phyloP scores from a whole-genome alignment of 2,329 filamentous ascomycete species.

The Laburnicola sp. region DNA sequence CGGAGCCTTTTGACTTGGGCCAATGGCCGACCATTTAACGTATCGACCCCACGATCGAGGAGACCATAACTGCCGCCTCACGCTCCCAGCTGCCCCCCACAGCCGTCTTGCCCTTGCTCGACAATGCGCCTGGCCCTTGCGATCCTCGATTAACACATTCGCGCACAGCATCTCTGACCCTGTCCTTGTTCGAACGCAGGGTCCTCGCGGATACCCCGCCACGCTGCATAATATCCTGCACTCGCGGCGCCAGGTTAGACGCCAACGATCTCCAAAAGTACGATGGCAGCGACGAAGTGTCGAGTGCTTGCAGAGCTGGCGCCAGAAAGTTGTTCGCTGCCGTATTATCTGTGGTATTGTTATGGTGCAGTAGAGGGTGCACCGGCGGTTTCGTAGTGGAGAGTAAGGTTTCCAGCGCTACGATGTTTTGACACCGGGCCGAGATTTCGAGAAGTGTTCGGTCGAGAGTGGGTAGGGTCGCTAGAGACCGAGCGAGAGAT shows the following conservation, averaged over 20 bases:
- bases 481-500: conserved; percentile 72
- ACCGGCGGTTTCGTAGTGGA: conserved; percentile 66
- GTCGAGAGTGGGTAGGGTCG: conserved; percentile 79
- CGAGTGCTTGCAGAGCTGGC: conserved; percentile 74
- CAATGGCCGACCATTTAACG: conserved; percentile 20
- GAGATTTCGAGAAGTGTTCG: conserved; percentile 80
- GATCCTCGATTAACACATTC: conserved; percentile 82
- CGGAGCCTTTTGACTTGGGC: background rate
- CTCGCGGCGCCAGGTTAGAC: conserved; percentile 71
- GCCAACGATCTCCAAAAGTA: conserved; percentile 95
- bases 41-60: conserved; percentile 67
- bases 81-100: conserved; percentile 72
- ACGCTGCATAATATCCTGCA: conserved; percentile 80
- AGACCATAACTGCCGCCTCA: conserved; percentile 93
- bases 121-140: conserved; percentile 62
- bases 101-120: conserved; percentile 51
- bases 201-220: conserved; percentile 85
- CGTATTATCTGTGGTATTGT: conserved; percentile 5
- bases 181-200: conserved; percentile 72
- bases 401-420: conserved; percentile 82
- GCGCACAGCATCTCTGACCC: conserved; percentile 74
- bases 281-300: conserved; percentile 82
- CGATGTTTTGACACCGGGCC: conserved; percentile 83
- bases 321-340: conserved; percentile 63
- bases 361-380: conserved; percentile 65